Percentiles rank a stretch among this genome's conserved stretches.
These are phyloP conservation scores for Malus asiatica DNA, from an alignment of 306 rosid genomes.

Conservation along the genomic window DNA sequence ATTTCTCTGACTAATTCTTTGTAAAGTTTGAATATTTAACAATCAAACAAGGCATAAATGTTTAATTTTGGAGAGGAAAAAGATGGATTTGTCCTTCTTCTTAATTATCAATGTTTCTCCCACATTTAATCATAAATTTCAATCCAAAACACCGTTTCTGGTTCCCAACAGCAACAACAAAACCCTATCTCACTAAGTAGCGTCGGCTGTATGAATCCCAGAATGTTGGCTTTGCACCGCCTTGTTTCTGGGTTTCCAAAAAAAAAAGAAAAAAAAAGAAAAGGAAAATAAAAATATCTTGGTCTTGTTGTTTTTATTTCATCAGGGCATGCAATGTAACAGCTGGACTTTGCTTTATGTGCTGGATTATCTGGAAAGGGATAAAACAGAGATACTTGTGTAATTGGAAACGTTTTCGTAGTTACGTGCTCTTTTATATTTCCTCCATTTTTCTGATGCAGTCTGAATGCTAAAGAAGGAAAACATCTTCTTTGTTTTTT, in stretches of 20 bases:
- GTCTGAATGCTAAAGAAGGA: constrained; percentile 28
- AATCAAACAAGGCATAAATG: not conserved
- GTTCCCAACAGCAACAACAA: too few relatives aligned
- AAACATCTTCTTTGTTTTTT: constrained; percentile 21
- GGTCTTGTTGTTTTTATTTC: constrained; percentile 6
- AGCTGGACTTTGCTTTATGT: constrained; percentile 44
- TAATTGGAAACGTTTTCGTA: constrained; percentile 27
- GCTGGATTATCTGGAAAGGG: constrained; percentile 50
- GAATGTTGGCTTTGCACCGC: not conserved
- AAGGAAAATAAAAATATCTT: not conserved
- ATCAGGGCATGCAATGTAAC: constrained; percentile 29
- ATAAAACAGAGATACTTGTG: constrained; percentile 22
- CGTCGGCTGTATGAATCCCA: too few relatives aligned
- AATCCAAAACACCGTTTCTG: not conserved
- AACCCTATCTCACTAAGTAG: too few relatives aligned
- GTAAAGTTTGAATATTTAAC: not conserved
- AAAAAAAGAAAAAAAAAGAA: not conserved
- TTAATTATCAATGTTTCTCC: not conserved
- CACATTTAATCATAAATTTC: not conserved
- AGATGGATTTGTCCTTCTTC: not conserved
- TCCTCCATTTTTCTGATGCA: constrained; percentile 30
- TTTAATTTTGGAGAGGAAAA: not conserved
- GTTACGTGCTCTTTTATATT: constrained; percentile 57
- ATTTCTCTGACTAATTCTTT: not conserved
- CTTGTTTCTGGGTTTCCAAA: not conserved